Base-by-base conservation (phyloP, 805 yeast genomes). In the Teunomyces cretensis region DNA sequence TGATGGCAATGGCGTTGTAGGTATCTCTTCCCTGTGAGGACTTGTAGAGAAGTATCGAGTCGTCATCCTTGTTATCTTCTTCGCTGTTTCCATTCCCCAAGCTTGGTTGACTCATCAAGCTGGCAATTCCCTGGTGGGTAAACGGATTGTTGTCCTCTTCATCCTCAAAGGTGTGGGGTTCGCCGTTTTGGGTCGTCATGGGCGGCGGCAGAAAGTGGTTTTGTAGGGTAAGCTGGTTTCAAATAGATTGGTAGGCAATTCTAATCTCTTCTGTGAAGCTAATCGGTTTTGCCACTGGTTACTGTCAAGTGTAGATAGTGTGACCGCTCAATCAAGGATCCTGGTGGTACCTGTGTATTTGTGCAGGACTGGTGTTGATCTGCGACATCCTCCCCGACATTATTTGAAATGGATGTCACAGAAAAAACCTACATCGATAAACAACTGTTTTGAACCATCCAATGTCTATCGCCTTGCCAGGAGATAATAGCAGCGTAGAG, bases 91-190 rank as follows among this genome's bases (percentile, higher is more conserved):
- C 36, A 11, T 14, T 9, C 11, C 40, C 31, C 19, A 38, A 12
- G 17, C 17, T 38, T 24, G 44, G 48, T 13, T 44, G 49, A 12
- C 49, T 53, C 42, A 61, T 53, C 11, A 60, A 41, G 40, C 65
- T 63, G 13, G 67, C 56, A 12, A 63, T 51, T 0, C 65, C 67
- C 43, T 56, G 55, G 48, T 54, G 57, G 35, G 64, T 56, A 43
- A 66, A 66, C 6, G 74, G 75, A 48, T 65, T 69, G 53, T 70
- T 70, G 47, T 70, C 75, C 47, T 68, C 72, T 30, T 63, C 70
- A 15, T 53, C 41, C 13, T 38, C 46, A 43, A 49, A 49, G 12
- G 38, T 36, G 14, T 33, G 44, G n/a, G 37, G 44, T 28, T 16
- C 32, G 28, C 28, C 28, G 28, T 26, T 26, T 2, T 16, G 26